Evolutionary conservation across 495 filamentous ascomycete species (phyloP), one percentile per base, ranked within the genome.

Genomic region (Aspergillus leporis): DNA sequence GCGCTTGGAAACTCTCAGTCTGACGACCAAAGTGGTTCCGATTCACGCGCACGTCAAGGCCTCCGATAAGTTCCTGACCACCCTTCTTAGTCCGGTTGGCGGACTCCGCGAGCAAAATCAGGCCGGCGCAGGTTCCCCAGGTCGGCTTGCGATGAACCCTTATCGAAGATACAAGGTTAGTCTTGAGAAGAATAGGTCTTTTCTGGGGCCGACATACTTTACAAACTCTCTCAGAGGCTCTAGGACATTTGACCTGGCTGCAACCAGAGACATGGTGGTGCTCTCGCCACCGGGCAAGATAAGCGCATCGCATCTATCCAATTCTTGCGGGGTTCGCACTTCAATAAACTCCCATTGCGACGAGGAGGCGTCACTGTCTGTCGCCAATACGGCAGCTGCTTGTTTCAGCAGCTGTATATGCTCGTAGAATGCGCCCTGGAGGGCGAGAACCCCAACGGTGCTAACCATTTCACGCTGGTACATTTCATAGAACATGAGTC

Each of bases 1-100:
- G 83, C 2, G 87, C 85, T 64, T 93, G 86, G 70, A 98, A 98
- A 65, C 91, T 96, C 74, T 98, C 92, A 25, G 88, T 85, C 74
- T 98, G 94, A 50, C 95, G 83, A 21, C 94, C 94, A 68, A 97
- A 98, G 71, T 96, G 90, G 66, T 98, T 98, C n/a, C 94, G 78
- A 66, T 93, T 90, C 51, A 98, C 92, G 48, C 90, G 82, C 31
- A 98, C 93, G 66, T 93, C 89, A 25, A 98, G 80, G 12, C 94
- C 94, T 1, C 94, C 94, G 45, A 98, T 91, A 21, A 98, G 83
- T 51, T 97, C 92, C 67, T 98, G 94, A 0, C 94, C 94, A 45
- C 92, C 92, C 58, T 88, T 85, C 69, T 96, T 98, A 3, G 90
- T 93, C 23, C 86, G 82, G 68, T 92, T 93, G 22, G 94, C 95